Conservation (phyloP, 108 stramenopile species). For the Schizochytrium sp. region DNA sequence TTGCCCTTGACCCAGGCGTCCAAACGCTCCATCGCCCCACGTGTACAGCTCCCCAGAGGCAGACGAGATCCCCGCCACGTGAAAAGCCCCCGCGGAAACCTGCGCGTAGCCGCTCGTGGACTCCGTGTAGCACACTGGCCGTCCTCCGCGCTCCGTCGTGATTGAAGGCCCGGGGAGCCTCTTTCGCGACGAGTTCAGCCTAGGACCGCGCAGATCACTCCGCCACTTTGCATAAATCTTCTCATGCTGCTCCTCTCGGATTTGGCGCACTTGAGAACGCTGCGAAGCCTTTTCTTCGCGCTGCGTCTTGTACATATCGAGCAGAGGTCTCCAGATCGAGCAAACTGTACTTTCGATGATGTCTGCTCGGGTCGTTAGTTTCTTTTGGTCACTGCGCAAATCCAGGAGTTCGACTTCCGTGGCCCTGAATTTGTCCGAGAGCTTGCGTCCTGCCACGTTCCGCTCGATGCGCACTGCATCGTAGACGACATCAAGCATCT, state of each 20-base stretch:
- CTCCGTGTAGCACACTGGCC: neutral
- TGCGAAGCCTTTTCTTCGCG: slow-evolving; percentile 21
- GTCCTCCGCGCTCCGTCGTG: neutral
- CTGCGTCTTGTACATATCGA: slow-evolving; percentile 46
- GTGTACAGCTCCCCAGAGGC: slow-evolving; percentile 44
- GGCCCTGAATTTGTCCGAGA: slow-evolving; percentile 38
- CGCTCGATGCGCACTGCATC: neutral
- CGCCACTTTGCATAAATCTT: slow-evolving; percentile 45
- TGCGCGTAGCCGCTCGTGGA: neutral
- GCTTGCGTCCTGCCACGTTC: slow-evolving; percentile 4
- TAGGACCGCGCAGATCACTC: neutral
- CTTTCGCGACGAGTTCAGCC: neutral
- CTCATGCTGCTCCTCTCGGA: slow-evolving; percentile 23
- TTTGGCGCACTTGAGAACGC: neutral
- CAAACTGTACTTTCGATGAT: slow-evolving; percentile 32
- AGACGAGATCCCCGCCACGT: slow-evolving; percentile 44
- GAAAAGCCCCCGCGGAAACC: slow-evolving; percentile 49
- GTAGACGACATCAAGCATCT: neutral
- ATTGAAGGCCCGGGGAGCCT: neutral
- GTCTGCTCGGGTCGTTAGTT: slow-evolving; percentile 18
- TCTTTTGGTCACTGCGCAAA: slow-evolving; percentile 45
- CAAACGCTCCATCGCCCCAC: slow-evolving; percentile 42
- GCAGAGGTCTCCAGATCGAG: slow-evolving; percentile 49
- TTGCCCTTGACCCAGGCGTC: slow-evolving; percentile 35
- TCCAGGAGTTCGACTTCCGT: slow-evolving; percentile 52